Conservation (phyloP, 768 basidiomycete species). For the Holtermannia corniformis region DNA sequence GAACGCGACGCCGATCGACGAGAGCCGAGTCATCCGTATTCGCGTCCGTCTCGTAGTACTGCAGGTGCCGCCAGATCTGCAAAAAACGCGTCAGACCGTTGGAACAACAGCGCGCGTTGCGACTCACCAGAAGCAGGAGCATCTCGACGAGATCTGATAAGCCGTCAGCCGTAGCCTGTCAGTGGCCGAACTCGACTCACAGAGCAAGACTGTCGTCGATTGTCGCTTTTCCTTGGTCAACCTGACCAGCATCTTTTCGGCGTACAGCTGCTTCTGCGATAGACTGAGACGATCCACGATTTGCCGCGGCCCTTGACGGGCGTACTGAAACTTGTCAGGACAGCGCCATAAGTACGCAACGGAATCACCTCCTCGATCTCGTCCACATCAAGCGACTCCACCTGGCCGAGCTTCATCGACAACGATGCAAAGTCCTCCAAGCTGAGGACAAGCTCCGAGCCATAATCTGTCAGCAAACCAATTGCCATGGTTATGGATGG, state of each 20-base stretch:
- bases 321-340: background rate
- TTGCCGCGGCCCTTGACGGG: background rate
- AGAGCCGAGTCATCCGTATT: slow-evolving; percentile 9
- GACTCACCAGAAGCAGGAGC: slow-evolving; percentile 18
- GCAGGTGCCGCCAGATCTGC: slow-evolving; percentile 28
- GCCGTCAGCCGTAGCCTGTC: background rate
- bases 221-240: background rate
- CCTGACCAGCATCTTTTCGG: slow-evolving; percentile 8
- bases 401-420: slow-evolving; percentile 12
- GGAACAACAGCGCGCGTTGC: background rate
- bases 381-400: slow-evolving; percentile 13
- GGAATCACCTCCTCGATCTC: slow-evolving; percentile 13
- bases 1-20: slow-evolving; percentile 6
- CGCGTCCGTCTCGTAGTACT: slow-evolving; percentile 33
- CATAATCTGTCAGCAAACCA: slow-evolving; percentile 17
- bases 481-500: slow-evolving; percentile 23
- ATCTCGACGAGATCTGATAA: slow-evolving; percentile 29
- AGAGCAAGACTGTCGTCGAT: slow-evolving; percentile 13
- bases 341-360: background rate
- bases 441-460: slow-evolving; percentile 16
- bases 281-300: background rate
- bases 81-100: background rate
- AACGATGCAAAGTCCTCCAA: slow-evolving; percentile 18
- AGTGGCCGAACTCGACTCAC: slow-evolving; percentile 12
- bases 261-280: slow-evolving; percentile 6